Conservation (phyloP, 495 filamentous ascomycete genomes). For the Xylaria intraflava region DNA sequence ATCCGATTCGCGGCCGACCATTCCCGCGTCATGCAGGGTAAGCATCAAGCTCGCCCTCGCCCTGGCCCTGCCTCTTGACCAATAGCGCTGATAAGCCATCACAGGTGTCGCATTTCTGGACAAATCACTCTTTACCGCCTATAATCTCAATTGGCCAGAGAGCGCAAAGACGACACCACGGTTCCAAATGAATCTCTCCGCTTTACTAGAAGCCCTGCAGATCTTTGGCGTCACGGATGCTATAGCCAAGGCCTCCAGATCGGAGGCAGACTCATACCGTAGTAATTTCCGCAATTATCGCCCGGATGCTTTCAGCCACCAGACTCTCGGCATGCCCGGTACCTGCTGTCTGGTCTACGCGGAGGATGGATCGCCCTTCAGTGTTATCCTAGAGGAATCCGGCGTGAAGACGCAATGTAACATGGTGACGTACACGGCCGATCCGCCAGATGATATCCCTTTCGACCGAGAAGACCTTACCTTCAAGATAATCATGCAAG, state of each 20-base stretch:
- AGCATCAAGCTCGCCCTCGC: constrained; percentile 1
- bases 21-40: constrained; percentile 76
- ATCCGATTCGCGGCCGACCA: constrained; percentile 84
- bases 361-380: constrained; percentile 64
- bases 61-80: background rate
- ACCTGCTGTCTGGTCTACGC: constrained; percentile 77
- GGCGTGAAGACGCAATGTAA: constrained; percentile 89
- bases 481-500: constrained; percentile 92
- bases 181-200: constrained; percentile 80
- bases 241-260: constrained; percentile 45
- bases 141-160: constrained; percentile 48
- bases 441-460: constrained; percentile 65
- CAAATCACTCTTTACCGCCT: constrained; percentile 79
- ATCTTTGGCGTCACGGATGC: constrained; percentile 80
- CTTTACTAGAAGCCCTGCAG: constrained; percentile 87
- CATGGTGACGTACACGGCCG: constrained; percentile 80
- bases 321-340: constrained; percentile 67
- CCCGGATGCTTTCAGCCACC: constrained; percentile 66
- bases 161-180: constrained; percentile 34
- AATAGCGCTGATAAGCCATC: constrained; percentile 8
- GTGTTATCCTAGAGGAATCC: constrained; percentile 72
- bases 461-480: constrained; percentile 69
- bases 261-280: constrained; percentile 45
- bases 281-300: constrained; percentile 50
- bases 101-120: constrained; percentile 78